Percentiles rank a stretch among this genome's conserved stretches.
phyloP scores from a whole-genome alignment of 805 yeast genomes.

The Clavispora vitiphila region DNA sequence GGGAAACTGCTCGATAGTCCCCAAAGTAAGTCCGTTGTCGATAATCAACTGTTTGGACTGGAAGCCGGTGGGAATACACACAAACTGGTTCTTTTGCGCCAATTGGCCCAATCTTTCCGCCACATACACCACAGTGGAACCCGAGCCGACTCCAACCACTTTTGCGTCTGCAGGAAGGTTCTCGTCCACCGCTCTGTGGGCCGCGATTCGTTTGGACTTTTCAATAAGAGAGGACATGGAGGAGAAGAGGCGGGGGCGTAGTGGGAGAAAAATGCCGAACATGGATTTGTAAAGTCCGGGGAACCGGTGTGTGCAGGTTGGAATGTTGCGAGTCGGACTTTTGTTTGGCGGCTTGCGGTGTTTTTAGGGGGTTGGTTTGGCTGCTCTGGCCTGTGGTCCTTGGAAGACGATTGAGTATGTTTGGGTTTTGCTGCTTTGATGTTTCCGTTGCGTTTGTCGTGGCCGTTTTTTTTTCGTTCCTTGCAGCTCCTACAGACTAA shows the following conservation, averaged over 20 bases:
- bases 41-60: slow-evolving; percentile 85
- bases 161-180: slow-evolving; percentile 64
- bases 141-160: slow-evolving; percentile 92
- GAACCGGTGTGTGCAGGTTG: slow-evolving; percentile 1
- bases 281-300: slow-evolving; percentile 1
- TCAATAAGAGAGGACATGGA: slow-evolving; percentile 43
- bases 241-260: not conserved
- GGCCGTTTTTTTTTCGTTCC: too few species aligned
- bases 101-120: slow-evolving; percentile 89
- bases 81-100: slow-evolving; percentile 46
- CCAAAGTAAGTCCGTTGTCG: slow-evolving; percentile 72
- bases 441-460: too few species aligned
- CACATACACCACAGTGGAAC: slow-evolving; percentile 94
- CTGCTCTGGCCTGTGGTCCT: too few species aligned
- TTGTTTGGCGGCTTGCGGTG: too few species aligned
- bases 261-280: not conserved
- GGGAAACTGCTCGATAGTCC: slow-evolving; percentile 79
- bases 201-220: slow-evolving; percentile 84
- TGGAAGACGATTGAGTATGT: too few species aligned
- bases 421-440: too few species aligned
- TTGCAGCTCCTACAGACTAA: too few species aligned
- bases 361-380: too few species aligned
- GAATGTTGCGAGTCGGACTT: too few species aligned
- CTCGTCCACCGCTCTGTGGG: slow-evolving; percentile 88
- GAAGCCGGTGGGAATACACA: slow-evolving; percentile 94